Evolutionary conservation across 1,139 yeast genomes (phyloP).

Genomic region (Zygosaccharomyces pseudobailii): DNA sequence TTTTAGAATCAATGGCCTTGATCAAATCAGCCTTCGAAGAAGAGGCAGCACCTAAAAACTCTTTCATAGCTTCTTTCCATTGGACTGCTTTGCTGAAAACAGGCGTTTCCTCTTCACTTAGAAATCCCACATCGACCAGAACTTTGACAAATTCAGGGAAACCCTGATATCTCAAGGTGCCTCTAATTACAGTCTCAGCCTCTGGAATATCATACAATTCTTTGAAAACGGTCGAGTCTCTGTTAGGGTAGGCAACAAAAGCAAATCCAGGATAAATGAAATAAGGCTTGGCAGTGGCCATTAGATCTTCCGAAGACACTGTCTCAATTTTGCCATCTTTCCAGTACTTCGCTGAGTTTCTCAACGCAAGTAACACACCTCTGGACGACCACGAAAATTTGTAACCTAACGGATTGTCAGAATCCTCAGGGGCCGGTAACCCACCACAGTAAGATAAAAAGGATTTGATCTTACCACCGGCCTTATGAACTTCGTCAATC

Average conservation of each 20-base stretch:
- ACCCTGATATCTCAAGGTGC: constrained; percentile 96
- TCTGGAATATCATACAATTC: constrained; percentile 93
- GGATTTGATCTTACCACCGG: constrained; percentile 87
- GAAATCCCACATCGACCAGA: constrained; percentile 88
- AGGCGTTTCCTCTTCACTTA: constrained; percentile 67
- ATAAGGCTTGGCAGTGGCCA: constrained; percentile 94
- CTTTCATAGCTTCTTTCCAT: constrained; percentile 86
- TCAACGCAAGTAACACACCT: constrained; percentile 91
- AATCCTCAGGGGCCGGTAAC: constrained; percentile 94
- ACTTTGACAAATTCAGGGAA: constrained; percentile 98
- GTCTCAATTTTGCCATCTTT: constrained; percentile 77
- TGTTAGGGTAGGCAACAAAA: constrained; percentile 93
- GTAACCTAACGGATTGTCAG: constrained; percentile 97
- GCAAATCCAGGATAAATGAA: constrained; percentile 94
- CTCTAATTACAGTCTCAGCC: constrained; percentile 95
- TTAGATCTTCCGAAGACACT: constrained; percentile 82
- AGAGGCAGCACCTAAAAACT: constrained; percentile 70
- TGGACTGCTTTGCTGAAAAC: constrained; percentile 55
- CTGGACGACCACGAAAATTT: constrained; percentile 99
- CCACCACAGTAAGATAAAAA: constrained; percentile 98
- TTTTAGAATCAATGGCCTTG: constrained; percentile 69
- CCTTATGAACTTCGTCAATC: constrained; percentile 89
- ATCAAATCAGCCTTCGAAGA: constrained; percentile 65
- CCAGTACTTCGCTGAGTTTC: constrained; percentile 89
- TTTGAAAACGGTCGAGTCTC: constrained; percentile 93